These are phyloP conservation scores for Volvox reticuliferus DNA, from an alignment of 139 green algal genomes.

Conservation along the genomic window DNA sequence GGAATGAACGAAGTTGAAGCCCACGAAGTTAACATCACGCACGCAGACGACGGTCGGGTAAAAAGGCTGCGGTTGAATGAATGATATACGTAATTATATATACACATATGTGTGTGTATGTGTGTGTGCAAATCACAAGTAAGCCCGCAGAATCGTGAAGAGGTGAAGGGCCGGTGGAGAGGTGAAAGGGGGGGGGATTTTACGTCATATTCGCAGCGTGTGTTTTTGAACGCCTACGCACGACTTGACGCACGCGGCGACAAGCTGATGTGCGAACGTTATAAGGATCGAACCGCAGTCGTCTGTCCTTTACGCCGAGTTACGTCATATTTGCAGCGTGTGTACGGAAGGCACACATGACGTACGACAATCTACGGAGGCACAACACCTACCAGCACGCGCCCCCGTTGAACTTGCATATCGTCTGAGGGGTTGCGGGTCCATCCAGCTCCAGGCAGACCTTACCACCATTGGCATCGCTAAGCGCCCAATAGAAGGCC, in stretches of 20 bases:
- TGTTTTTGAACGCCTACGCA: background rate
- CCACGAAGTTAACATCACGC: background rate
- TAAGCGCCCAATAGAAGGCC: background rate
- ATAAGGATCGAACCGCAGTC: background rate
- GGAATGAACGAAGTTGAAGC: background rate
- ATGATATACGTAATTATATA: too few relatives aligned
- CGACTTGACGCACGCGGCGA: background rate
- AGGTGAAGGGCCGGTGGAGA: too few relatives aligned
- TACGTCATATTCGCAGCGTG: too few relatives aligned
- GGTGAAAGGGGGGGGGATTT: too few relatives aligned
- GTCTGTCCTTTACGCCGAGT: too few relatives aligned
- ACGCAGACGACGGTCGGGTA: too few relatives aligned
- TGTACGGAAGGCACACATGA: background rate
- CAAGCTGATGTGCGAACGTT: background rate
- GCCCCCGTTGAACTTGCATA: background rate
- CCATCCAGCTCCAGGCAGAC: conserved; percentile 5
- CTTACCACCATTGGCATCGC: background rate
- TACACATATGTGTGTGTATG: too few relatives aligned
- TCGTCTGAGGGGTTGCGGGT: background rate
- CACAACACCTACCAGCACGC: background rate
- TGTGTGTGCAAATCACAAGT: too few relatives aligned
- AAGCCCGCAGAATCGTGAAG: too few relatives aligned
- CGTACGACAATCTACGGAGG: too few relatives aligned
- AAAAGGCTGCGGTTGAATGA: too few relatives aligned
- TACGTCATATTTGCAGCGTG: too few relatives aligned